Evolutionary conservation across 139 green algal genomes (phyloP).

Genomic region (Chlorella vulgaris): DNA sequence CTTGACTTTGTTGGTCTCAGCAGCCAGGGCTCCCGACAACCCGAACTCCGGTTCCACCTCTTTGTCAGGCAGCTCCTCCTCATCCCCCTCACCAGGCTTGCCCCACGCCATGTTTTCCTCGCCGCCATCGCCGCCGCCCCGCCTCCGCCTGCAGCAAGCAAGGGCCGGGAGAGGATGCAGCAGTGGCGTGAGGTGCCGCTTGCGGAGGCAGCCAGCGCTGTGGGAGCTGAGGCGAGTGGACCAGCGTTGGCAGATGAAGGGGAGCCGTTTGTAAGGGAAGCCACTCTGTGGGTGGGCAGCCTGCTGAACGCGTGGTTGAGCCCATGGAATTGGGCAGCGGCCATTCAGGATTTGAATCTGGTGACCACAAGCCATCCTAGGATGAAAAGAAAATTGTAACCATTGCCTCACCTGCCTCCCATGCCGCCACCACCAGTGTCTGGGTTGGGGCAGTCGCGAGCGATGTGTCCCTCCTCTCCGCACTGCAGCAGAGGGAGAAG

Average conservation of each 20-base stretch:
- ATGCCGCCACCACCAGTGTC: neutral
- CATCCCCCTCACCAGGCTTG: constrained; percentile 28
- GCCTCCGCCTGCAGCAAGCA: constrained; percentile 10
- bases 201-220: too few relatives aligned
- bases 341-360: too few relatives aligned
- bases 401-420: constrained; percentile 13
- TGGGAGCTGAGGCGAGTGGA: too few relatives aligned
- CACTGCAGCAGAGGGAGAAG: neutral
- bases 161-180: neutral
- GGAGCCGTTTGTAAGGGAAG: too few relatives aligned
- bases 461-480: constrained; percentile 28
- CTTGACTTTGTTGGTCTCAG: constrained; percentile 84
- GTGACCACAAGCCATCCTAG: too few relatives aligned
- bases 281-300: too few relatives aligned
- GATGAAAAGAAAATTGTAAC: too few relatives aligned
- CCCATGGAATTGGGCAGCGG: too few relatives aligned
- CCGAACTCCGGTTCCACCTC: constrained; percentile 74
- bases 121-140: neutral
- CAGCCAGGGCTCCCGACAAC: constrained; percentile 84
- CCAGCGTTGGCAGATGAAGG: too few relatives aligned
- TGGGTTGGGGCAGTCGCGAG: constrained; percentile 19
- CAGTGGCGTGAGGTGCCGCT: neutral
- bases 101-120: constrained; percentile 22
- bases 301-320: too few relatives aligned
- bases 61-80: constrained; percentile 33